Percentiles rank a stretch among this genome's conserved stretches.
phyloP scores from a whole-genome alignment of 495 filamentous ascomycete genomes.

The Gamarada debralockiae region DNA sequence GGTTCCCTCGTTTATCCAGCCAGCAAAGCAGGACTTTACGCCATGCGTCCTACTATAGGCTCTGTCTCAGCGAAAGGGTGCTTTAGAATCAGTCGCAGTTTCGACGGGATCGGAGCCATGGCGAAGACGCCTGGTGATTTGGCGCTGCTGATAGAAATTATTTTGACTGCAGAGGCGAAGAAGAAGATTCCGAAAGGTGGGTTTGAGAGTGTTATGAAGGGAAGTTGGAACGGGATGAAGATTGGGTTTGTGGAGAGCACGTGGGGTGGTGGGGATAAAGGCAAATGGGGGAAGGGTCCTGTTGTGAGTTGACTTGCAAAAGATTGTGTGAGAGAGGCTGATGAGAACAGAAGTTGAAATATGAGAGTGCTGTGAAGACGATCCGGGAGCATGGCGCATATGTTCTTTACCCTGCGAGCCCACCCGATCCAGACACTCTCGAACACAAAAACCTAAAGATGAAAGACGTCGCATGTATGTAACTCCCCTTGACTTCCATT shows the following conservation, averaged over 20 bases:
- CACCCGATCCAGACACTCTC: neutral
- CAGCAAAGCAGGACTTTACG: constrained; percentile 36
- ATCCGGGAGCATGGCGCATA: constrained; percentile 8
- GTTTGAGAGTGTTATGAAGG: neutral
- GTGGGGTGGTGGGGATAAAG: constrained; percentile 4
- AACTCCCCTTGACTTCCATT: neutral
- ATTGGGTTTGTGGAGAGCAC: constrained; percentile 7
- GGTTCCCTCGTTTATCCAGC: constrained; percentile 38
- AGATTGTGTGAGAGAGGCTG: neutral
- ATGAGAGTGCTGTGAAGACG: constrained; percentile 4
- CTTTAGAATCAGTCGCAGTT: too few relatives aligned
- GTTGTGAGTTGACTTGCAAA: constrained; percentile 4
- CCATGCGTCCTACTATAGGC: neutral
- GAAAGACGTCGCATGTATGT: constrained; percentile 3
- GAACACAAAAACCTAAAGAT: constrained; percentile 5
- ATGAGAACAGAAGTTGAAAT: constrained; percentile 1
- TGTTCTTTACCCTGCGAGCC: constrained; percentile 5
- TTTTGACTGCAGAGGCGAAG: neutral
- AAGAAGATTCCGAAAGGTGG: neutral
- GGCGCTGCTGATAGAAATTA: neutral
- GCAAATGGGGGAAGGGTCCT: constrained; percentile 12
- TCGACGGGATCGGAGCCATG: too few relatives aligned
- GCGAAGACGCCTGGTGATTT: neutral
- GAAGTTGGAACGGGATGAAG: constrained; percentile 6
- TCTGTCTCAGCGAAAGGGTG: too few relatives aligned